Evolutionary conservation across 1,139 yeast species (phyloP).

Genomic region (Nakaseomyces glabratus): DNA sequence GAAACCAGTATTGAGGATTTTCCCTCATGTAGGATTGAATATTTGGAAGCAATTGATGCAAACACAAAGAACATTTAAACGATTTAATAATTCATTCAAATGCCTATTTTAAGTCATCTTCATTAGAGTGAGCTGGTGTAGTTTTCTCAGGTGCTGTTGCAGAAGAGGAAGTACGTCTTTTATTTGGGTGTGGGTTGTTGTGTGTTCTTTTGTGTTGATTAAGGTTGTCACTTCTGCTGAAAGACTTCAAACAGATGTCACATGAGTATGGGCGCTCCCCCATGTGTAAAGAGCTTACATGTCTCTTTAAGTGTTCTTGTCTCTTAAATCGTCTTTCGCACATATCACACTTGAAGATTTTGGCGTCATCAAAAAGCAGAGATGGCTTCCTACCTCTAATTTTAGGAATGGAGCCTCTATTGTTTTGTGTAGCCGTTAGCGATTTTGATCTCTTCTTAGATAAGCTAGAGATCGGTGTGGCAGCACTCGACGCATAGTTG

Average conservation of each 20-base stretch:
- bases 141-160: no score
- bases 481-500: background rate
- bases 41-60: no score
- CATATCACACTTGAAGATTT: constrained; percentile 33
- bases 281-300: constrained; percentile 64
- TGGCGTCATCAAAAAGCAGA: constrained; percentile 31
- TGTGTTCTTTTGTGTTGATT: constrained; percentile 73
- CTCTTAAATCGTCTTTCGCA: constrained; percentile 62
- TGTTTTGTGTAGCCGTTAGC: constrained; percentile 11
- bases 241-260: constrained; percentile 59
- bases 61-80: no score
- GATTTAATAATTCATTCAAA: no score
- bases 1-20: no score
- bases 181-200: constrained; percentile 7
- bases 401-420: constrained; percentile 21
- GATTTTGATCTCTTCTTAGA: constrained; percentile 6
- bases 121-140: no score
- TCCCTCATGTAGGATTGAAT: no score
- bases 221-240: constrained; percentile 67
- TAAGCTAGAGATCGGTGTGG: constrained; percentile 6
- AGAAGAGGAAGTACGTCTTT: background rate
- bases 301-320: constrained; percentile 73
- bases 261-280: constrained; percentile 70
- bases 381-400: constrained; percentile 37
- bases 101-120: no score